Conservation (phyloP, 805 yeast species). For the Wickerhamomyces chambardii region DNA sequence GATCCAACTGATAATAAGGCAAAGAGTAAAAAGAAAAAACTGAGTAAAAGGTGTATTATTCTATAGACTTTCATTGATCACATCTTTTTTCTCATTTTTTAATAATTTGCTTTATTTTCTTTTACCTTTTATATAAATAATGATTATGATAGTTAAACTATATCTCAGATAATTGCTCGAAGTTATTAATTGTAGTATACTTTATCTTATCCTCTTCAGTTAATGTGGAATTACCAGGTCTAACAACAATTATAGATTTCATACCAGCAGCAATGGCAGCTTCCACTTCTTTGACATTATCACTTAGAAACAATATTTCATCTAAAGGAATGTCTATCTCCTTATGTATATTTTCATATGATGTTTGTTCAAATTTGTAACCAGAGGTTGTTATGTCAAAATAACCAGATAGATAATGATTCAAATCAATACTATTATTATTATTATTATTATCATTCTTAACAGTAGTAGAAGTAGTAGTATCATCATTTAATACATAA, state of each 20-base stretch:
- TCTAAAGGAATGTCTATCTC: conserved; percentile 24
- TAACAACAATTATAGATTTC: conserved; percentile 44
- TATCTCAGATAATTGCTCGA: conserved; percentile 13
- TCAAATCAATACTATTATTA: conserved; percentile 42
- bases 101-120: too few relatives aligned
- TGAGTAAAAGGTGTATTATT: too few relatives aligned
- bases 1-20: conserved; percentile 2
- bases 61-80: too few relatives aligned
- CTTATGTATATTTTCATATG: conserved; percentile 49
- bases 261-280: conserved; percentile 70
- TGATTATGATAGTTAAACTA: too few relatives aligned
- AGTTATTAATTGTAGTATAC: conserved; percentile 19
- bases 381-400: conserved; percentile 86
- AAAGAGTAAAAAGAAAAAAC: too few relatives aligned
- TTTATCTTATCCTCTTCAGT: conserved; percentile 22
- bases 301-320: conserved; percentile 63
- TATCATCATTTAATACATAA: conserved; percentile 38
- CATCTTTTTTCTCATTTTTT: too few relatives aligned
- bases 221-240: conserved; percentile 68
- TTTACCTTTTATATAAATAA: too few relatives aligned
- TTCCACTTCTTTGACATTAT: conserved; percentile 65
- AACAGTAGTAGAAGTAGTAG: too few relatives aligned
- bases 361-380: conserved; percentile 43
- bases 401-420: conserved; percentile 48
- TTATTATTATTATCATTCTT: too few relatives aligned